Evolutionary conservation across 805 yeast genomes (phyloP).

Genomic region (Wickerhamiella musiphila): DNA sequence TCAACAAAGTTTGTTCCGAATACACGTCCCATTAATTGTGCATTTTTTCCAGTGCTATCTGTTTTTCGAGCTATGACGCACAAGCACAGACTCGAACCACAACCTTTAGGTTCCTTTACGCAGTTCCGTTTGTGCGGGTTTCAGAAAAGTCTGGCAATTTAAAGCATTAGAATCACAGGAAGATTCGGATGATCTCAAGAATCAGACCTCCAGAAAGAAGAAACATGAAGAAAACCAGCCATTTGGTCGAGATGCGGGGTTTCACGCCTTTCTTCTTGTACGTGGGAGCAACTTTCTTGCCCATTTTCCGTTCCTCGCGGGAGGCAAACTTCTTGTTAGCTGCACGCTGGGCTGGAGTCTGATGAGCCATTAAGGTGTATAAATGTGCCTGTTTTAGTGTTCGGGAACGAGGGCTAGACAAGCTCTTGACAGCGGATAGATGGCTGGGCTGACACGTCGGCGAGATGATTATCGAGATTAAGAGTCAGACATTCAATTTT

Average conservation of each 20-base stretch:
- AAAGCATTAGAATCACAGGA: background rate
- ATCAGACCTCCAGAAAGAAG: conserved; percentile 70
- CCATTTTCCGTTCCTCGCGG: conserved; percentile 53
- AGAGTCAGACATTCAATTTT: no score
- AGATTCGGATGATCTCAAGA: conserved; percentile 36
- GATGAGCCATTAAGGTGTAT: conserved; percentile 28
- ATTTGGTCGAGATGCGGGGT: background rate
- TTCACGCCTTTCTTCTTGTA: conserved; percentile 7
- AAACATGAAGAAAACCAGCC: conserved; percentile 36
- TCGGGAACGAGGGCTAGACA: no score
- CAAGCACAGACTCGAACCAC: background rate
- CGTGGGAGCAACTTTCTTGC: conserved; percentile 31
- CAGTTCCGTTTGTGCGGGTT: background rate
- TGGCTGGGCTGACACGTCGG: no score
- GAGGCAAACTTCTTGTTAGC: conserved; percentile 78
- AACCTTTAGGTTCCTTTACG: background rate
- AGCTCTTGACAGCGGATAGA: no score
- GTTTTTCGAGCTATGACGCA: background rate
- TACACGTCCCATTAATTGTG: background rate
- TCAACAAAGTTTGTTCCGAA: background rate
- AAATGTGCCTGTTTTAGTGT: no score
- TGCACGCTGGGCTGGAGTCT: conserved; percentile 72
- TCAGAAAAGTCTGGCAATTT: background rate
- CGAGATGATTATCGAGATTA: no score
- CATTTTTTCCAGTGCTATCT: background rate